Base-by-base conservation (phyloP, 1,284 basidiomycete genomes). In the Sporisorium reilianum region DNA sequence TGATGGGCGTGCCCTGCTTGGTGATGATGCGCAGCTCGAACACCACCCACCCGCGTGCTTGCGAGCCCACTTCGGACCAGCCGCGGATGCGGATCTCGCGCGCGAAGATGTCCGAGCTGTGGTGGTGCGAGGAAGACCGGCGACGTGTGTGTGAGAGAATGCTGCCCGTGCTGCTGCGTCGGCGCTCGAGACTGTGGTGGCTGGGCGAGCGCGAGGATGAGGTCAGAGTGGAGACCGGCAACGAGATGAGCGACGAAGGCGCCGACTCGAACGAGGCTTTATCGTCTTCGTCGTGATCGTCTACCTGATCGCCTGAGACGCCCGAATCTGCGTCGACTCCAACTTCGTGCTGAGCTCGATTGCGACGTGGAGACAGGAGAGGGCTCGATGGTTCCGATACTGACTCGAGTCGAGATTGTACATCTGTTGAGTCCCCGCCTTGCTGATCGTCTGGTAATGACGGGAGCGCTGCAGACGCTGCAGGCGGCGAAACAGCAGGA, bases 1-100 rank as follows among this genome's bases (percentile, higher is more conserved):
- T 51, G 2, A 80, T 80, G 26, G 55, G 53, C 0, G 75, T 75
- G 14, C 75, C 77, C 54, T 73, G 77, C 14, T 61, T 65, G 18
- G 78, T 76, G 25, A 65, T 54, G 38, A 83, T 64, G 10, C 62
- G 53, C 7, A 83, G 64, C 20, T 81, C 78, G 41, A 71, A 83
- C 12, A 78, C 78, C 20, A 82, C 77, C 74, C 73, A 83, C 2
- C 82, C 82, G 16, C 78, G 63, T 2, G 71, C 73, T 38, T 68
- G 65, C 0, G 63, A 60, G 40, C 82, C 82, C 20, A 83, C 72
- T 22, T 74, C 59, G 41, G 63, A 80, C 79, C 80, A 83, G 11
- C 80, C 78, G 0, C 79, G 66, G 22, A 83, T 75, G 0, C 63
- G 52, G 2, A 80, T 73, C 22, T 80, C 75, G 44, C 75, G 52